Percentiles rank a stretch among this genome's conserved stretches.
Conservation (phyloP, 768 basidiomycete species). For the Trametes cubensis region DNA sequence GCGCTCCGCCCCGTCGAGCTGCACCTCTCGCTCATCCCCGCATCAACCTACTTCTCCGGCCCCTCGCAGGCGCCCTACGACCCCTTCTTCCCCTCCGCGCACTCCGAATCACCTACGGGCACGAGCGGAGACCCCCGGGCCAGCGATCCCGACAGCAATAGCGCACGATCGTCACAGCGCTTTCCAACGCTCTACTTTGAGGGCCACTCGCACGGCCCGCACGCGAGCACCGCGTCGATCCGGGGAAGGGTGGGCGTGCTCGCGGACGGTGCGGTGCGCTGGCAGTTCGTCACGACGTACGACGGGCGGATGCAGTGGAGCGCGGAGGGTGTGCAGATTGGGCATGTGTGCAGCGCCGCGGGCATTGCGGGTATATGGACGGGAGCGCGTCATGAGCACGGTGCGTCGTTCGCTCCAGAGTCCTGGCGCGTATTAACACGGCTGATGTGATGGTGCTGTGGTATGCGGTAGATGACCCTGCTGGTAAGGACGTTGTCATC, state of each 20-base stretch:
- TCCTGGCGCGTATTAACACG: too few relatives aligned
- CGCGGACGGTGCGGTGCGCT: conserved; percentile 38
- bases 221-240: conserved; percentile 34
- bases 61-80: conserved; percentile 20
- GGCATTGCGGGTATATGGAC: conserved; percentile 75
- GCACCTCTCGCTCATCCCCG: conserved; percentile 48
- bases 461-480: conserved; percentile 54
- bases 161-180: too few relatives aligned
- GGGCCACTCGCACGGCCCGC: conserved; percentile 34
- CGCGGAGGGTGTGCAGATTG: conserved; percentile 69
- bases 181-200: conserved; percentile 36
- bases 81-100: neutral
- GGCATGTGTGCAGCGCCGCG: conserved; percentile 62
- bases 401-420: conserved; percentile 38
- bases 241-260: conserved; percentile 40
- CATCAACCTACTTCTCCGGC: conserved; percentile 26
- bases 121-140: too few relatives aligned
- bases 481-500: conserved; percentile 48
- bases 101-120: too few relatives aligned
- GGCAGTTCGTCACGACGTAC: conserved; percentile 58
- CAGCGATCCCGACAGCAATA: too few relatives aligned
- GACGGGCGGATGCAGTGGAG: conserved; percentile 62
- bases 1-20: conserved; percentile 66
- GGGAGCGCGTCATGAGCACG: conserved; percentile 58
- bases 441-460: conserved; percentile 1